Conservation (phyloP, 2,329 filamentous ascomycete genomes). For the Neurospora sp. region DNA sequence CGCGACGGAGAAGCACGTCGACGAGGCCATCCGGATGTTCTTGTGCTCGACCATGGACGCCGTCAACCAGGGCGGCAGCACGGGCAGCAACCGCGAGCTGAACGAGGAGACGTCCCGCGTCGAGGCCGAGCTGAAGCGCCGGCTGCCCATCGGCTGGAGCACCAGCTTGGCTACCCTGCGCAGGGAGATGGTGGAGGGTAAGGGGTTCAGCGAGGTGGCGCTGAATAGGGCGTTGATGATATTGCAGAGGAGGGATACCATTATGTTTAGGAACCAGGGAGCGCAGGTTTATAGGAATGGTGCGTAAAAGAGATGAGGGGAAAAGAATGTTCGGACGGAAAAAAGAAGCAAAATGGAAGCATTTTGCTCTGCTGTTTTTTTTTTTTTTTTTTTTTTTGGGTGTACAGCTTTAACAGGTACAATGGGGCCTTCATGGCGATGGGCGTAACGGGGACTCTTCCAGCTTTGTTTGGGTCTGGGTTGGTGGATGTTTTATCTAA, state of each 20-base stretch:
- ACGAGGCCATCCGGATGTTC: conserved; percentile 95
- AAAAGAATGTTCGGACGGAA: background rate
- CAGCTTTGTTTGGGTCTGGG: background rate
- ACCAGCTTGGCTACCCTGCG: conserved; percentile 79
- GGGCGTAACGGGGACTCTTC: background rate
- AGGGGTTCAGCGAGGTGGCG: conserved; percentile 79
- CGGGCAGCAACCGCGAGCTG: conserved; percentile 73
- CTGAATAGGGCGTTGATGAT: conserved; percentile 79
- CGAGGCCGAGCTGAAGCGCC: conserved; percentile 77
- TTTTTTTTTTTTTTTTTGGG: background rate
- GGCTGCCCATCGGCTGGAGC: conserved; percentile 90
- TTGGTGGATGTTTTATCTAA: background rate
- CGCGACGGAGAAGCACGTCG: conserved; percentile 83
- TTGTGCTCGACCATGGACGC: conserved; percentile 96
- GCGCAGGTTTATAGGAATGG: conserved; percentile 66
- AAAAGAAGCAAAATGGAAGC: background rate
- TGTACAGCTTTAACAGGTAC: background rate
- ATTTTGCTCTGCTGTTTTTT: background rate
- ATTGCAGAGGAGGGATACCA: conserved; percentile 76
- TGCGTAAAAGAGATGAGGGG: conserved; percentile 32
- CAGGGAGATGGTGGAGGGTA: conserved; percentile 84
- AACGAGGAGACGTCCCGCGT: conserved; percentile 83
- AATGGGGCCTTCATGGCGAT: background rate
- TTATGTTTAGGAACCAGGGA: conserved; percentile 70
- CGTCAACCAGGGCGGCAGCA: conserved; percentile 68